Conservation (phyloP, 148 eudicot genomes). For the Amaranthus cruentus region DNA sequence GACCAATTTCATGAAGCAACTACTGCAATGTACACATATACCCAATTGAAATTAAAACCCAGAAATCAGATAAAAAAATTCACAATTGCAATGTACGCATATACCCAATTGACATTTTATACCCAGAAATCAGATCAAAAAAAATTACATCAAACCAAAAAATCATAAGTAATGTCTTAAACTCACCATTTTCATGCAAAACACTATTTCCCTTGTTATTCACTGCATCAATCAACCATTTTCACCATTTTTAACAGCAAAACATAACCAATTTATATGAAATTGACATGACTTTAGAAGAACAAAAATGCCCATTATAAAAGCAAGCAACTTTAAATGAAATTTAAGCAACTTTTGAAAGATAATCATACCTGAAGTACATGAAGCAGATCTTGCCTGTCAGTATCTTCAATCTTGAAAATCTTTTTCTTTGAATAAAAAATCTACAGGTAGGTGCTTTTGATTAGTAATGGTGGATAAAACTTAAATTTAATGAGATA, state of each 20-base stretch:
- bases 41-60: too few relatives aligned
- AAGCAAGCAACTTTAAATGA: background rate
- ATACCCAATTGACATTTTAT: too few relatives aligned
- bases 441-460: too few relatives aligned
- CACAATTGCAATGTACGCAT: too few relatives aligned
- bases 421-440: slow-evolving; percentile 21
- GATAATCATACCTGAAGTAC: slow-evolving; percentile 29
- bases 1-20: too few relatives aligned
- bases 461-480: too few relatives aligned
- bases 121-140: too few relatives aligned
- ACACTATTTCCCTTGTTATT: slow-evolving; percentile 16
- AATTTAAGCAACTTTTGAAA: background rate
- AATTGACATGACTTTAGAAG: background rate
- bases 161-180: background rate
- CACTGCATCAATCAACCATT: slow-evolving; percentile 17
- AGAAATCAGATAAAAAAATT: too few relatives aligned
- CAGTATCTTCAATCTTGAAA: slow-evolving; percentile 39
- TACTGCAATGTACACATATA: too few relatives aligned
- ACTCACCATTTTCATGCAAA: slow-evolving; percentile 30
- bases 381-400: slow-evolving; percentile 49
- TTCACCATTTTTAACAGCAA: background rate
- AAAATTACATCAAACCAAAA: too few relatives aligned
- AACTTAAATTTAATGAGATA: too few relatives aligned
- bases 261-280: background rate
- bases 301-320: slow-evolving; percentile 1